Base-by-base conservation (phyloP, 306 rosid genomes). In the Fragaria vesca region DNA sequence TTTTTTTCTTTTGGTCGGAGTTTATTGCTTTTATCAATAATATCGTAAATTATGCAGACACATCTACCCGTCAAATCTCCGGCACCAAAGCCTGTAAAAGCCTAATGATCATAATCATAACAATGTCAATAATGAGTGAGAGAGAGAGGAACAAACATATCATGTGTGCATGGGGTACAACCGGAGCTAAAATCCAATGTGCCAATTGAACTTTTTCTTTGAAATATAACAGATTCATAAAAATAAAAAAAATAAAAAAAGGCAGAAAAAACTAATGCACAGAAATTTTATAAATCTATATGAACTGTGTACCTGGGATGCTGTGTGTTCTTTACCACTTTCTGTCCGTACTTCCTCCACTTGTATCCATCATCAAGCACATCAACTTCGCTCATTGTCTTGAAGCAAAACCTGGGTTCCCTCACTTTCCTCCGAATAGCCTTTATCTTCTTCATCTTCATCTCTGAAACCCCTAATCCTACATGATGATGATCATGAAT, bases 321-420 rank as follows among this genome's bases (percentile, higher is more conserved):
- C 69, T 96, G 97, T 20, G 99, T 96, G 96, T 96, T 96, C 89
- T 96, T 96, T 0, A 96, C 99, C 21, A 96, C 99, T 88, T 96
- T 96, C 87, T 96, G 99, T 69, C 99, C 99, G 77, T 96, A 96
- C 87, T 96, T 96, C 67, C 99, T 91, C 99, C 99, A 95, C 62
- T 95, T 95, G 91, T 95, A 95, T 48, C 99, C 99, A 85, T 96
- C 99, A 73, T 96, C 99, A 79, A 96, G 85, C 70, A 96, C 99
- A 88, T 96, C 99, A 11, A 96, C 96, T 51, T 96, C 98, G 65
- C 97, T 96, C 92, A 96, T 74, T 21, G 99, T 96, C 88, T 96
- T 93, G 94, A 96, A 96, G 83, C 97, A 91, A 88, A 96, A 96
- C 87, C 99, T 91, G 60, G 99, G 99, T 66, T 93, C 99, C 72